A percentile compares a stretch with the other conserved stretches of the same genome.
Evolutionary conservation across 768 basidiomycete species (phyloP).

Genomic region (Imleria badia): DNA sequence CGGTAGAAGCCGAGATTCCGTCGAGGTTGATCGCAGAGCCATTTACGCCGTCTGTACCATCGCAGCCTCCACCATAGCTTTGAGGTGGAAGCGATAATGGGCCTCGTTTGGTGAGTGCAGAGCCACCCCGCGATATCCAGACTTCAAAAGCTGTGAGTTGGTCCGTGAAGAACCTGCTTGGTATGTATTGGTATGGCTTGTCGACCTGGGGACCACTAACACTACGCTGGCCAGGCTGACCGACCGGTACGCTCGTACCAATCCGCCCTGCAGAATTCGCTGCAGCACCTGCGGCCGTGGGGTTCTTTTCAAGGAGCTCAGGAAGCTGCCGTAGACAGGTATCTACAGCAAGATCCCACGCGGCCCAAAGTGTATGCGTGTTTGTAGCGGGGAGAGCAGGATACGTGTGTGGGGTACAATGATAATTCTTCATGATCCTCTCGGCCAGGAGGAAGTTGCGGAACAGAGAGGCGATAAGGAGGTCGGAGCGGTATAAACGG

Average conservation of each 20-base stretch:
- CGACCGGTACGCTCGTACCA: neutral
- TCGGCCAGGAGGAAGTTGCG: slow-evolving; percentile 97
- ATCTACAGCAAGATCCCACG: slow-evolving; percentile 98
- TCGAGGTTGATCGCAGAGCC: slow-evolving; percentile 18
- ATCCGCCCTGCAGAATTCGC: slow-evolving; percentile 21
- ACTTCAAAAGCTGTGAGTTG: slow-evolving; percentile 97
- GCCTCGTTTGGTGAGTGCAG: slow-evolving; percentile 74
- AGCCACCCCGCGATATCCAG: slow-evolving; percentile 94
- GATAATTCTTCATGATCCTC: slow-evolving; percentile 96
- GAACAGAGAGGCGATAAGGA: slow-evolving; percentile 94
- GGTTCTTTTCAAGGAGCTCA: slow-evolving; percentile 57
- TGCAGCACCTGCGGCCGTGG: slow-evolving; percentile 19
- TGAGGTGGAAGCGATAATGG: slow-evolving; percentile 67
- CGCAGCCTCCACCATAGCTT: slow-evolving; percentile 34
- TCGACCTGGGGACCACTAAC: slow-evolving; percentile 28
- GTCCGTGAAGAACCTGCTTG: slow-evolving; percentile 92
- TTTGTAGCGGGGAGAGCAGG: slow-evolving; percentile 95
- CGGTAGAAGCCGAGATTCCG: slow-evolving; percentile 2
- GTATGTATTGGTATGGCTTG: slow-evolving; percentile 70
- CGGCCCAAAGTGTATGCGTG: slow-evolving; percentile 93
- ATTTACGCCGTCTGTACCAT: slow-evolving; percentile 19
- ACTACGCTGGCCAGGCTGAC: slow-evolving; percentile 22
- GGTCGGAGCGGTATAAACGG: slow-evolving; percentile 89
- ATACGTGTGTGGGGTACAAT: slow-evolving; percentile 93
- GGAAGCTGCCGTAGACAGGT: slow-evolving; percentile 93